Evolutionary conservation across 495 filamentous ascomycete species (phyloP).

Genomic region (Tuber indicum): DNA sequence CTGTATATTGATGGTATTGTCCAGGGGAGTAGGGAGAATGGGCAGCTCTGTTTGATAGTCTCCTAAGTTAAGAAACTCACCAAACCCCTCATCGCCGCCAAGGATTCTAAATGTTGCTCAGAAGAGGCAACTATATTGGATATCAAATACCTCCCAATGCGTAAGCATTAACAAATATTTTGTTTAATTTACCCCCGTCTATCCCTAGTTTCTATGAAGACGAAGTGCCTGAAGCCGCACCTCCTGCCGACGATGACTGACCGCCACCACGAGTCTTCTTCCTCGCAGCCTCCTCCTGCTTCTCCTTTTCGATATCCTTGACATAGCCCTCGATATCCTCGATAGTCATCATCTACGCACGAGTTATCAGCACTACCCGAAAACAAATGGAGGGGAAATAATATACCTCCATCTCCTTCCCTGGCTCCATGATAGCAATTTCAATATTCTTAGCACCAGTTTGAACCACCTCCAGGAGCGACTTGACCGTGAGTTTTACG

Average conservation of each 20-base stretch:
- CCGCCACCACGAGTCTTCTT: constrained; percentile 66
- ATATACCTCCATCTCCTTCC: constrained; percentile 63
- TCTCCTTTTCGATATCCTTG: constrained; percentile 97
- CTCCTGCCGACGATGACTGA: constrained; percentile 14
- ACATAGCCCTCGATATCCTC: constrained; percentile 95
- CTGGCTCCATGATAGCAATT: constrained; percentile 97
- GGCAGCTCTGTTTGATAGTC: not conserved
- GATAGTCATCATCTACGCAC: constrained; percentile 66
- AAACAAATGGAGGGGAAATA: not conserved
- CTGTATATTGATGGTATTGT: not conserved
- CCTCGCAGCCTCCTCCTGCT: constrained; percentile 94
- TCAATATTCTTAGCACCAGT: constrained; percentile 99
- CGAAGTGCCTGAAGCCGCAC: constrained; percentile 15
- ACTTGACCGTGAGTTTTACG: constrained; percentile 97
- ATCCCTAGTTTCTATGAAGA: constrained; percentile 14
- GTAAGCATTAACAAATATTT: constrained; percentile 2
- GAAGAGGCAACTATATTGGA: not conserved
- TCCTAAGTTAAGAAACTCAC: not conserved
- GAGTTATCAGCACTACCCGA: not conserved
- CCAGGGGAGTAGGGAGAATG: not conserved
- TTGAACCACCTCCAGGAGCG: constrained; percentile 93
- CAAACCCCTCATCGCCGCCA: not conserved
- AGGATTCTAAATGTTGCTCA: not conserved
- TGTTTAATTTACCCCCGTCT: not conserved
- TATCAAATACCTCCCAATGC: not conserved